Base-by-base conservation (phyloP, 495 filamentous ascomycete genomes). In the Daldinia caldariorum region DNA sequence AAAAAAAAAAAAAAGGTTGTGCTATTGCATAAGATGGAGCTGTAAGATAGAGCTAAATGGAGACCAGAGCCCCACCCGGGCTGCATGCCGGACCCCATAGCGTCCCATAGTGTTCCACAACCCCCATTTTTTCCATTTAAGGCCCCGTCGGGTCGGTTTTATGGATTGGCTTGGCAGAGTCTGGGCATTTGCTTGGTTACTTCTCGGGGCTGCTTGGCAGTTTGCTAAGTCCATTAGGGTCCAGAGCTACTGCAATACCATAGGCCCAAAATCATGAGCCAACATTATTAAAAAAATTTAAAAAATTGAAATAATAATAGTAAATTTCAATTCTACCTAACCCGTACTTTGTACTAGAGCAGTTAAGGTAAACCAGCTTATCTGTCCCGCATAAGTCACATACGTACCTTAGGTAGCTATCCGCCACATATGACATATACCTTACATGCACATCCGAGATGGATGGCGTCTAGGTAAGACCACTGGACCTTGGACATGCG, bases 111-210 rank as follows among this genome's bases (percentile, higher is more conserved):
- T 20, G 43, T 18, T 16, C 43, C 43, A 47, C 5, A 22, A 4
- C 16, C 56, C 57, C 67, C 67, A 60, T 49, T 47, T 16, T 61
- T 63, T 49, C 38, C 38, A 59, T 47, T 50, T 58, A 58, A 63
- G 66, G 54, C 66, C 67, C 67, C 61, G 56, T 70, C 67, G 61
- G 67, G 61, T 70, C 67, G 67, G 67, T 70, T 70, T 70, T 64
- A 61, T 47, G 58, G 51, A 13, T 38, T 49, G 41, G 20, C 65
- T 57, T 61, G 56, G 63, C 56, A 9, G n/a, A 1, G 26, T 35
- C 49, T 61, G 29, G 66, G 66, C 53, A 16, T 22, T 47, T 47
- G 9, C 43, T 47, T 47, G 16, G 43, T 47, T 47, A 8, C 18
- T 12, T 22, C 43, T 47, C 22, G 43, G 43, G 18, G 45, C 56